Conservation (phyloP, 257 asterid genomes). For the Solanum clarkiae region DNA sequence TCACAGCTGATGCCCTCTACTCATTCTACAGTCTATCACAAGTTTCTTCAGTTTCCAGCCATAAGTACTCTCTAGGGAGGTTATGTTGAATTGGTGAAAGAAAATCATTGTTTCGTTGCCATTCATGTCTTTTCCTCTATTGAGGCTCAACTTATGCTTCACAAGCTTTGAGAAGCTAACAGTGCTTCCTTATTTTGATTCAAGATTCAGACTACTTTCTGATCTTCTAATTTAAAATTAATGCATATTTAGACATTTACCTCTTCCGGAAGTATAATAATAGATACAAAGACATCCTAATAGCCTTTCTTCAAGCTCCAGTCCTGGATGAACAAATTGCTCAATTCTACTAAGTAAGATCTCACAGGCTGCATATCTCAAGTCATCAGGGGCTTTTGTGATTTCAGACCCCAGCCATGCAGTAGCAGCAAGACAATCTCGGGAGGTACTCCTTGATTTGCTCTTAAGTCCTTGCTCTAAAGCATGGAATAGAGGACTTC, state of each 20-base stretch:
- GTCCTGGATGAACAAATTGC: conserved; percentile 80
- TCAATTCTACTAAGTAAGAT: conserved; percentile 46
- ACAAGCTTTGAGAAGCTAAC: neutral
- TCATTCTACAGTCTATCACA: neutral
- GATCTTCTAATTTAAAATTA: neutral
- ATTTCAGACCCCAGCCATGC: conserved; percentile 88
- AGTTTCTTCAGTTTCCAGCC: neutral
- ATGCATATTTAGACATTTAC: conserved; percentile 14
- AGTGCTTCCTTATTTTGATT: neutral
- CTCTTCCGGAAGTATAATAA: conserved; percentile 76
- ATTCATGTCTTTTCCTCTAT: neutral
- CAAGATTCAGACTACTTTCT: neutral
- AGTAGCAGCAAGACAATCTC: conserved; percentile 54
- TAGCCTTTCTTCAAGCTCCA: conserved; percentile 82
- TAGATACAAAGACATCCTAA: conserved; percentile 80
- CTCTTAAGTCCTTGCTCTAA: conserved; percentile 63
- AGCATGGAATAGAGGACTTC: conserved; percentile 45
- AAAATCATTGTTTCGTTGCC: neutral
- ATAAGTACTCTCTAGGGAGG: neutral
- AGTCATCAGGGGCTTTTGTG: conserved; percentile 50
- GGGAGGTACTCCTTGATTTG: conserved; percentile 48
- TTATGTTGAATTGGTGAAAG: neutral
- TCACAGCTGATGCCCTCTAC: neutral
- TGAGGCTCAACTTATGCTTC: neutral
- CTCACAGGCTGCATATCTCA: conserved; percentile 68